Conservation (phyloP, 768 basidiomycete species). For the Tephrocybe sp. region DNA sequence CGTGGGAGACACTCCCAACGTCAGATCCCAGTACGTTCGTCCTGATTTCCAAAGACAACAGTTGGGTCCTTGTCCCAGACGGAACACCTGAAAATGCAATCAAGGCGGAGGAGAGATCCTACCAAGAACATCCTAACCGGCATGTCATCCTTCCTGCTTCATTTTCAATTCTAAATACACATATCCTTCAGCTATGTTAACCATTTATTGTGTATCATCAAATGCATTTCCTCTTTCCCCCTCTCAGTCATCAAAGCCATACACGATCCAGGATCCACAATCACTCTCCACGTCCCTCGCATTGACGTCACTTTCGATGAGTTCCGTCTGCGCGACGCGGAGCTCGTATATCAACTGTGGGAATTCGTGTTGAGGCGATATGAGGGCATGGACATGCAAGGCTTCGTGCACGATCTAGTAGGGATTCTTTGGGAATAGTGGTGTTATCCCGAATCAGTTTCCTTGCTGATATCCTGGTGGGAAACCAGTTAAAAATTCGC, state of each 20-base stretch:
- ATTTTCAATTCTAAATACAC: background rate
- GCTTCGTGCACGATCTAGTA: slow-evolving; percentile 12
- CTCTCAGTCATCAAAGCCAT: slow-evolving; percentile 14
- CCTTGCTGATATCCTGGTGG: no score
- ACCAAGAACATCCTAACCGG: no score
- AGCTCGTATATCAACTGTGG: slow-evolving; percentile 30
- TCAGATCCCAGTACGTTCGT: slow-evolving; percentile 35
- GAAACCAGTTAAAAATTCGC: no score
- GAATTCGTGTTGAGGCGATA: slow-evolving; percentile 19
- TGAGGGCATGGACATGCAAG: slow-evolving; percentile 4
- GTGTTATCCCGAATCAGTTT: background rate
- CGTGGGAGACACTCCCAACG: slow-evolving; percentile 22
- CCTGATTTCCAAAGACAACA: slow-evolving; percentile 33
- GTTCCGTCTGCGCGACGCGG: slow-evolving; percentile 41
- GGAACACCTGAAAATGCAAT: slow-evolving; percentile 14
- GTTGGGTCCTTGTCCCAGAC: slow-evolving; percentile 27
- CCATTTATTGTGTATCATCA: background rate
- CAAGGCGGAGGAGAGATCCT: background rate
- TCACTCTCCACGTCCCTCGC: slow-evolving; percentile 33
- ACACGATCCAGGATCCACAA: slow-evolving; percentile 26
- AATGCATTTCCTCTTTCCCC: slow-evolving; percentile 1
- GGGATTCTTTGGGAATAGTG: background rate
- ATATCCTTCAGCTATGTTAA: background rate
- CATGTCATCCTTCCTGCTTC: background rate
- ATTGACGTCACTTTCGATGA: slow-evolving; percentile 38